These are phyloP conservation scores for Colletotrichum sp. DNA, from an alignment of 2,329 filamentous ascomycete genomes.

Conservation along the genomic window DNA sequence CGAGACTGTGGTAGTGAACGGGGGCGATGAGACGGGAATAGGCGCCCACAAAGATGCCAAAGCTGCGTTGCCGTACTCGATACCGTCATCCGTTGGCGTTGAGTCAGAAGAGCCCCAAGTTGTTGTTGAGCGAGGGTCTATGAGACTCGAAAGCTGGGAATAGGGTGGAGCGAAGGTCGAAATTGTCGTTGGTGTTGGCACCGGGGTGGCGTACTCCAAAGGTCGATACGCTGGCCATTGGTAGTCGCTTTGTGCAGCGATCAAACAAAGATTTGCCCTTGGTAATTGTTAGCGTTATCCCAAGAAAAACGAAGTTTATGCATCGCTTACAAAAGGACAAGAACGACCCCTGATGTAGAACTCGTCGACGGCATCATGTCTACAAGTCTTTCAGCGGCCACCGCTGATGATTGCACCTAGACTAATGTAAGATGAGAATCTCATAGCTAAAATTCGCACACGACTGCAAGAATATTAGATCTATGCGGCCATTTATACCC, in stretches of 20 bases:
- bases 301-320: background rate
- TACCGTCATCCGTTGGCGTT: background rate
- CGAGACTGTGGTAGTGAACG: slow-evolving; percentile 50
- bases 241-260: background rate
- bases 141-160: background rate
- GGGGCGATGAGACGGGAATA: slow-evolving; percentile 33
- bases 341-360: background rate
- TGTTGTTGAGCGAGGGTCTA: background rate
- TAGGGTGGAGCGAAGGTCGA: background rate
- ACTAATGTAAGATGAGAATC: background rate
- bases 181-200: background rate
- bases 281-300: background rate
- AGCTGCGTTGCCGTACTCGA: slow-evolving; percentile 31
- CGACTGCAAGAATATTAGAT: background rate
- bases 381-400: background rate
- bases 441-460: fast-evolving
- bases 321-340: background rate
- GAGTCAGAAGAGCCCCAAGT: background rate
- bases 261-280: background rate
- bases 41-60: slow-evolving; percentile 39
- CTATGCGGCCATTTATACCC: background rate
- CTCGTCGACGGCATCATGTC: background rate
- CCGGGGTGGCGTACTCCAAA: background rate
- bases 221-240: background rate
- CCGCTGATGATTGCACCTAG: background rate